A percentile compares a stretch with the other conserved stretches of the same genome.
phyloP scores from a whole-genome alignment of 108 stramenopile species.

The Cyclotella atomus region DNA sequence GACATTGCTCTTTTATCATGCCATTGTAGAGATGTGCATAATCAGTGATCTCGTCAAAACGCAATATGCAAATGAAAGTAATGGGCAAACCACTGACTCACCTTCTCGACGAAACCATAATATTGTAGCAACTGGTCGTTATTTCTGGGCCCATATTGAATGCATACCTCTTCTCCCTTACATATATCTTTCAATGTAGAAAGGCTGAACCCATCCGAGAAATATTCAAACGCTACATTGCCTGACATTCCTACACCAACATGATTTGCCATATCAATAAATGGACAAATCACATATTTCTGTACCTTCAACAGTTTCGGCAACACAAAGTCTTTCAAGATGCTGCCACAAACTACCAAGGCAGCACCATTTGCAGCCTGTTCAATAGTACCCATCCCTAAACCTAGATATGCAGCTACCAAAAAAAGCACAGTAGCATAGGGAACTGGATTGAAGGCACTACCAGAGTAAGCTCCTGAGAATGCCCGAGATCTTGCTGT shows the following conservation, averaged over 20 bases:
- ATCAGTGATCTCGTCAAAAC: too few species aligned
- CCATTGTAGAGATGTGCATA: not conserved
- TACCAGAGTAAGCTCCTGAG: slow-evolving; percentile 76
- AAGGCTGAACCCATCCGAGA: slow-evolving; percentile 84
- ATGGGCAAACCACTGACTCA: too few species aligned
- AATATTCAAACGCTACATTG: slow-evolving; percentile 89
- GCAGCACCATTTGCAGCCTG: slow-evolving; percentile 90
- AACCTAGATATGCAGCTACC: slow-evolving; percentile 71
- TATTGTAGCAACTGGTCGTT: slow-evolving; percentile 93
- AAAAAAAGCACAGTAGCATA: slow-evolving; percentile 74
- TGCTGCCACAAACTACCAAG: slow-evolving; percentile 77
- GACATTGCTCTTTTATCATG: slow-evolving; percentile 61
- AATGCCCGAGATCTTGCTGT: slow-evolving; percentile 85
- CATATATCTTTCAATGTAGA: slow-evolving; percentile 33
- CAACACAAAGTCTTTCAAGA: slow-evolving; percentile 83
- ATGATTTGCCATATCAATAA: slow-evolving; percentile 92
- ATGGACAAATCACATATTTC: slow-evolving; percentile 88
- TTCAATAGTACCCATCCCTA: slow-evolving; percentile 75
- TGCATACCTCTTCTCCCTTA: slow-evolving; percentile 63
- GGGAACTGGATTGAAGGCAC: slow-evolving; percentile 77
- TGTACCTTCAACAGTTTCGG: slow-evolving; percentile 77
- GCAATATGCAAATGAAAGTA: too few species aligned
- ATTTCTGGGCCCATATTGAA: slow-evolving; percentile 86
- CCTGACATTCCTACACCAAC: slow-evolving; percentile 57
- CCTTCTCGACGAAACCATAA: slow-evolving; percentile 91